Conservation (phyloP, 345 rosid genomes). For the Rhizophora apiculata region DNA sequence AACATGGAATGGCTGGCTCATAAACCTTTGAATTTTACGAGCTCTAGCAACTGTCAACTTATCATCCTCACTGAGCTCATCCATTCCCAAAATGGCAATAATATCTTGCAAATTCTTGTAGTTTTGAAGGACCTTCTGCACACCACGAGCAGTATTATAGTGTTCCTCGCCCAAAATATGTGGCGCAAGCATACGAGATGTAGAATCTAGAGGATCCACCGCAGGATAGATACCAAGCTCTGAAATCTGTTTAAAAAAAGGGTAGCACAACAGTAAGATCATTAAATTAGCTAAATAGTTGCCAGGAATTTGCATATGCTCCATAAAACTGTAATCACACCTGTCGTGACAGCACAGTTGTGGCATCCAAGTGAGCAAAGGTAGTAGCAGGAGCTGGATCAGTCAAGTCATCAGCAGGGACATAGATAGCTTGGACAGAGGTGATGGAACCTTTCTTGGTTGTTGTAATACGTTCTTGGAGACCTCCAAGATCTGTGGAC, state of each 20-base stretch:
- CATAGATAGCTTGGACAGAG: slow-evolving; percentile 97
- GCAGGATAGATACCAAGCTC: slow-evolving; percentile 99
- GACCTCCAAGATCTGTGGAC: slow-evolving; percentile 99
- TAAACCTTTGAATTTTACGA: slow-evolving; percentile 91
- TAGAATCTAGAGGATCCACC: slow-evolving; percentile 95
- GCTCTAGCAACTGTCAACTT: slow-evolving; percentile 97
- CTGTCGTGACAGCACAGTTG: slow-evolving; percentile 97
- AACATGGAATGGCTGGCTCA: slow-evolving; percentile 99
- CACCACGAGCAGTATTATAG: slow-evolving; percentile 97
- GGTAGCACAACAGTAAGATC: not conserved
- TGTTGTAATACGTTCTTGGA: slow-evolving; percentile 97
- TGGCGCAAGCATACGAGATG: slow-evolving; percentile 98
- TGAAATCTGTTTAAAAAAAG: slow-evolving; percentile 51
- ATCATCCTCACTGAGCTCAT: slow-evolving; percentile 99
- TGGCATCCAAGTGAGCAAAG: slow-evolving; percentile 99
- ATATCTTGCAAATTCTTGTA: slow-evolving; percentile 99
- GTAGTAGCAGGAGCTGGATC: slow-evolving; percentile 99
- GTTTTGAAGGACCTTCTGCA: slow-evolving; percentile 95
- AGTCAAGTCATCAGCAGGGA: slow-evolving; percentile 99
- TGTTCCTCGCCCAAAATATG: slow-evolving; percentile 93
- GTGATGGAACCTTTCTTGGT: slow-evolving; percentile 99
- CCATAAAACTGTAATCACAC: slow-evolving; percentile 26
- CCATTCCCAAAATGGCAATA: slow-evolving; percentile 98
- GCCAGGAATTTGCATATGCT: not conserved
- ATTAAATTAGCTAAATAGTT: not conserved